Conservation (phyloP, 768 basidiomycete species). For the Pulveroboletus sp. region DNA sequence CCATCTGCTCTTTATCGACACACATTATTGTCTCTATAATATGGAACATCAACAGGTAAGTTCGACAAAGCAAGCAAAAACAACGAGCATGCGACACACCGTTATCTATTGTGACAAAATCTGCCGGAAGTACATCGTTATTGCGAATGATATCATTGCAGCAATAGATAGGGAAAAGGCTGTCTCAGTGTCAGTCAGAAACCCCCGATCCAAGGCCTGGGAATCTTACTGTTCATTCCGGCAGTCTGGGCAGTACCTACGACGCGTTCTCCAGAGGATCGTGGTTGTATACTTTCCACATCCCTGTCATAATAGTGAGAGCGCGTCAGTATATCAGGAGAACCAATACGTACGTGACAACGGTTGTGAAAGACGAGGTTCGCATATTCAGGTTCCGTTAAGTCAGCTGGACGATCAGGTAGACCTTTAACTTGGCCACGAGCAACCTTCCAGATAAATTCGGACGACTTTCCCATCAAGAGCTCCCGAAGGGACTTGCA, state of each 20-base stretch:
- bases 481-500: constrained; percentile 36
- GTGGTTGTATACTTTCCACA: background rate
- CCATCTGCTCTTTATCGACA: background rate
- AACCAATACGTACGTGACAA: constrained; percentile 13
- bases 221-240: background rate
- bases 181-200: too few relatives aligned
- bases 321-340: background rate
- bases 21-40: background rate
- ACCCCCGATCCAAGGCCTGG: background rate
- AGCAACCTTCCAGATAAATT: constrained; percentile 21
- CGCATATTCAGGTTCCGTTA: constrained; percentile 42
- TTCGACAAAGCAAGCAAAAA: too few relatives aligned
- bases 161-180: background rate
- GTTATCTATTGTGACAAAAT: background rate
- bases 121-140: background rate
- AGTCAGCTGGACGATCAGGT: constrained; percentile 40
- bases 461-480: constrained; percentile 29
- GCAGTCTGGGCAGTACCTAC: constrained; percentile 1
- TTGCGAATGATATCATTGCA: background rate
- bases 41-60: background rate
- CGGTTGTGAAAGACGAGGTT: constrained; percentile 31
- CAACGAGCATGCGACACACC: background rate
- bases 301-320: background rate
- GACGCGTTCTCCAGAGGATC: background rate
- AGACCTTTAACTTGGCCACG: constrained; percentile 36